A percentile compares a stretch with the other conserved stretches of the same genome.
Conservation (phyloP, 106 monocot species). For the Phalaenopsis equestris region DNA sequence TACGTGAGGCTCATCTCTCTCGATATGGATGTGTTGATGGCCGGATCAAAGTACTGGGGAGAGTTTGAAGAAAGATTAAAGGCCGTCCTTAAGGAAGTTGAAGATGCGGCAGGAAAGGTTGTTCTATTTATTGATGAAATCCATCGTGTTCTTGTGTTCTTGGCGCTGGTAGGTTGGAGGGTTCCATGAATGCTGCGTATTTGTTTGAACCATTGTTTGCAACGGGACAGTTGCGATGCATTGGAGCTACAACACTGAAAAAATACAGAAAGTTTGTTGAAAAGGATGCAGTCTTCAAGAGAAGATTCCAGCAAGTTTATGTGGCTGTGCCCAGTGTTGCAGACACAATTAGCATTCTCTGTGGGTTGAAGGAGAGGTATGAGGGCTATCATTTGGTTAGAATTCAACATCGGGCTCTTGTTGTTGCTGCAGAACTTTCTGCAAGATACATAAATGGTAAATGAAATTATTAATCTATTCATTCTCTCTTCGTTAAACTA, state of each 20-base stretch:
- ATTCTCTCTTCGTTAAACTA: background rate
- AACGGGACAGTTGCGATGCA: constrained; percentile 44
- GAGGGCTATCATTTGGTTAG: constrained; percentile 61
- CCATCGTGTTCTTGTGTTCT: constrained; percentile 66
- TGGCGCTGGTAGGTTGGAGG: constrained; percentile 47
- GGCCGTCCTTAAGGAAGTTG: constrained; percentile 61
- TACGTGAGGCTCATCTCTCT: constrained; percentile 56
- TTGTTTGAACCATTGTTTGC: constrained; percentile 70
- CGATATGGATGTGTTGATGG: constrained; percentile 54
- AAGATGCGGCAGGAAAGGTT: constrained; percentile 57
- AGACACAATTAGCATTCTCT: constrained; percentile 48
- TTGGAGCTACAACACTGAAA: constrained; percentile 62
- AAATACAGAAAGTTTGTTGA: constrained; percentile 70
- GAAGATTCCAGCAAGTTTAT: constrained; percentile 51
- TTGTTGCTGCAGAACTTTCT: constrained; percentile 63
- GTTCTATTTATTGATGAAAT: constrained; percentile 71
- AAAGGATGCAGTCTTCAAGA: constrained; percentile 47
- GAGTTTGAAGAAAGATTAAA: constrained; percentile 67
- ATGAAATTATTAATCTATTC: background rate
- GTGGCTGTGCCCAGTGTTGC: constrained; percentile 51
- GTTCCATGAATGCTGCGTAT: constrained; percentile 58
- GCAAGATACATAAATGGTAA: constrained; percentile 44
- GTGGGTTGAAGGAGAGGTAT: constrained; percentile 64
- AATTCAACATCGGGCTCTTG: constrained; percentile 57
- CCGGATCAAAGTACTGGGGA: constrained; percentile 51